Base-by-base conservation (phyloP, 176 grass and related monocot species). In the Themeda triandra region DNA sequence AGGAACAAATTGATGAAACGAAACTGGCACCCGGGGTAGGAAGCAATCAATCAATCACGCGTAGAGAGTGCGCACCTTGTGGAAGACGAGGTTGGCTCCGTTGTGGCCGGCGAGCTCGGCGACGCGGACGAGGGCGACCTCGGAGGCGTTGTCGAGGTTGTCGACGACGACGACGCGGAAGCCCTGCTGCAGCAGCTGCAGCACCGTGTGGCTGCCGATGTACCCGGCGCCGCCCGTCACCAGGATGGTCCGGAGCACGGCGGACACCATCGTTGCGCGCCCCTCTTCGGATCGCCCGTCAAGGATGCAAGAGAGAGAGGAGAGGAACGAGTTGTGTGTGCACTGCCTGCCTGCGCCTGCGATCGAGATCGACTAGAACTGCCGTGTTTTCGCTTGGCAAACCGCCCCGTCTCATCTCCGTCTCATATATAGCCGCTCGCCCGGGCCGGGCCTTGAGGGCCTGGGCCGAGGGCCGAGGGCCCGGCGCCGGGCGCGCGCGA, bases 151-250 rank as follows among this genome's bases (percentile, higher is more conserved):
- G 88, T 99, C 93, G 86, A 99, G 90, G 78, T 82, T 96, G 88
- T 99, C 96, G 71, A 99, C 27, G 69, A 96, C 89, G 25, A 99
- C 81, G 25, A 88, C 89, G 80, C 86, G 89, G 87, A 96, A 99
- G 37, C 91, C 91, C 48, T 89, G 87, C 10, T 86, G 79, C 9
- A 99, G 91, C 0, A 99, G 89, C 86, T 92, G 96, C 68, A 99
- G 90, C 79, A 92, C 96, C 2, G 96, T 94, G 88, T 99, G 96
- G 93, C 93, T 99, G 60, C 96, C 96, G 87, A 99, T 99, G 96
- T 99, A 99, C 1, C 96, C 96, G 12, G 96, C 93, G 73, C 96
- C 96, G 29, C 96, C 96, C 14, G 93, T 96, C 13, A 99, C 96
- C 10, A 99, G 86, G 85, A 99, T 89, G 46, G 91, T 92, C 31